These are phyloP conservation scores for Miamiensis avidus DNA, from an alignment of 169 alveolate species.

Conservation along the genomic window DNA sequence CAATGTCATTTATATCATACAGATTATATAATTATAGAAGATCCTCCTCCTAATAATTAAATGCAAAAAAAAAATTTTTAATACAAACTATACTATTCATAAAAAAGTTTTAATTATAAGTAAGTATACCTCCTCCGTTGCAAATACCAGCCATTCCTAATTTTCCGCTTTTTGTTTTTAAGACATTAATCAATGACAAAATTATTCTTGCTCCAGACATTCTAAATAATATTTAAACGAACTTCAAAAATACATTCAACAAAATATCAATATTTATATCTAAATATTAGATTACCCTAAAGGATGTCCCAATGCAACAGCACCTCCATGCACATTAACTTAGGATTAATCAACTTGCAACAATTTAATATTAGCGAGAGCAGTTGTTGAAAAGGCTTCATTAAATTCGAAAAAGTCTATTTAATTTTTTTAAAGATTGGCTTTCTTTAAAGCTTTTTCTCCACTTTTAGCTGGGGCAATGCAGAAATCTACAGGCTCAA, in stretches of 20 bases:
- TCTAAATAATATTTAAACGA: slow-evolving; percentile 17
- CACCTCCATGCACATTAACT: slow-evolving; percentile 94
- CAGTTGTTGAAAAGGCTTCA: slow-evolving; percentile 91
- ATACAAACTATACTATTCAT: no score
- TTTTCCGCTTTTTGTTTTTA: slow-evolving; percentile 58
- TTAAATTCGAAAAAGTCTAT: slow-evolving; percentile 88
- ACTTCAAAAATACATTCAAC: neutral
- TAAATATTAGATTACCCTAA: slow-evolving; percentile 50
- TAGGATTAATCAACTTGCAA: slow-evolving; percentile 70
- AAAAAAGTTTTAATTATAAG: no score
- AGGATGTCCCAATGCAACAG: slow-evolving; percentile 95
- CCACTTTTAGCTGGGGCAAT: slow-evolving; percentile 89
- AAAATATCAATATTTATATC: neutral
- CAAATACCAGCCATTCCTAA: slow-evolving; percentile 85
- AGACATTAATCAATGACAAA: slow-evolving; percentile 62
- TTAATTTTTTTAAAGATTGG: slow-evolving; percentile 32
- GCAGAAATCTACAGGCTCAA: slow-evolving; percentile 86
- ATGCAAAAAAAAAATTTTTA: no score
- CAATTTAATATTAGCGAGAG: slow-evolving; percentile 78
- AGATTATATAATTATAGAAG: neutral
- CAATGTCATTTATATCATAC: no score
- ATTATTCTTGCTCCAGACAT: slow-evolving; percentile 87
- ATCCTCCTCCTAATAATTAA: neutral
- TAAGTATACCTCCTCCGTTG: slow-evolving; percentile 90
- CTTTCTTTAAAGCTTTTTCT: slow-evolving; percentile 65